These are phyloP conservation scores for Ogataea allantospora DNA, from an alignment of 805 yeast genomes.

Conservation along the genomic window DNA sequence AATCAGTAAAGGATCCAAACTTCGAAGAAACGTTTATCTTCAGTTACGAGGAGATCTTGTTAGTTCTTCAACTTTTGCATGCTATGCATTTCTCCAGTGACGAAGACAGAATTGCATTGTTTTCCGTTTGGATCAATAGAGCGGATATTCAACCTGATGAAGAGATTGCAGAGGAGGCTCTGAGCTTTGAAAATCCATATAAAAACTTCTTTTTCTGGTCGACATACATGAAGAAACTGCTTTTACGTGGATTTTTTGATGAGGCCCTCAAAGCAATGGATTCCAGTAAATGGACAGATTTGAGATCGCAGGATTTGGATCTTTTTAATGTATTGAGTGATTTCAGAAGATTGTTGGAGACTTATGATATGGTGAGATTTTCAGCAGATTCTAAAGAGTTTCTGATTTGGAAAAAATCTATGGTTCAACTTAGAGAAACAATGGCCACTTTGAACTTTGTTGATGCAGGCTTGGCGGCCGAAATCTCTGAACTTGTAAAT, in stretches of 20 bases:
- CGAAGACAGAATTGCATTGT: constrained; percentile 41
- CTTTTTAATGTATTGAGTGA: constrained; percentile 41
- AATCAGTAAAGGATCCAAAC: constrained; percentile 22
- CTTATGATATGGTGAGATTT: constrained; percentile 36
- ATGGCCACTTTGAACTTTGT: constrained; percentile 27
- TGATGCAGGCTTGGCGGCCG: constrained; percentile 31
- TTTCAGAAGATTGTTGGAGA: constrained; percentile 38
- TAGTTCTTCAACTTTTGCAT: constrained; percentile 57
- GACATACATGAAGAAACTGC: constrained; percentile 51
- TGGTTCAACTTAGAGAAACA: constrained; percentile 49
- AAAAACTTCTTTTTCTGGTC: constrained; percentile 60
- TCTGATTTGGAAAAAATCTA: constrained; percentile 48
- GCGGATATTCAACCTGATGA: constrained; percentile 66
- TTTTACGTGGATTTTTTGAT: constrained; percentile 59
- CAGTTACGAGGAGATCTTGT: constrained; percentile 41
- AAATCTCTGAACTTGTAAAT: constrained; percentile 42
- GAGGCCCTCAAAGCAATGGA: constrained; percentile 52
- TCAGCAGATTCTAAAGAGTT: constrained; percentile 42
- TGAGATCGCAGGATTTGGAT: constrained; percentile 30
- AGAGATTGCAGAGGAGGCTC: constrained; percentile 45
- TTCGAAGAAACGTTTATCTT: constrained; percentile 22
- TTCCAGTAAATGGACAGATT: constrained; percentile 42
- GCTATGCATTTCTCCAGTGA: constrained; percentile 48
- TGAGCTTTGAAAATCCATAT: constrained; percentile 43
- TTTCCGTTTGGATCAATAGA: constrained; percentile 64